Evolutionary conservation across 192 early-diverging fungal species (phyloP).

Genomic region (Backusella psychrophila): DNA sequence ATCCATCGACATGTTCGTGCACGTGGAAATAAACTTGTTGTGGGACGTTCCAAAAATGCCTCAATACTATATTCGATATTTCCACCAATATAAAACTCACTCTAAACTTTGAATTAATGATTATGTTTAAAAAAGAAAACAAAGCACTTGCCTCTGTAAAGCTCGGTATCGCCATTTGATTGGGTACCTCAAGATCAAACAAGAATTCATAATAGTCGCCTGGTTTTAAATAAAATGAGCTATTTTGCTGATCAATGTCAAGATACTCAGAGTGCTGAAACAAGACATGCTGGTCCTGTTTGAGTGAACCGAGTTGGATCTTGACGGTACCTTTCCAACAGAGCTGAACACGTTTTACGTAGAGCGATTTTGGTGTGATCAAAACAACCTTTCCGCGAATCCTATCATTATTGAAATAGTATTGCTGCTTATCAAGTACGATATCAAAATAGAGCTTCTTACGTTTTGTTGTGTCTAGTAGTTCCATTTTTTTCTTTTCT

Average conservation of each 20-base stretch:
- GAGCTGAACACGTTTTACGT: neutral
- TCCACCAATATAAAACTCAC: neutral
- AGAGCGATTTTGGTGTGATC: neutral
- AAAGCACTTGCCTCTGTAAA: neutral
- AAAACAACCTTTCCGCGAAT: neutral
- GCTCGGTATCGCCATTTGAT: neutral
- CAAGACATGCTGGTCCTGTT: neutral
- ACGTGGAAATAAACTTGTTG: constrained; percentile 1
- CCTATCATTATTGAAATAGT: neutral
- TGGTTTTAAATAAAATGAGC: neutral
- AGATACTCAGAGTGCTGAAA: neutral
- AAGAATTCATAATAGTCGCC: constrained; percentile 1
- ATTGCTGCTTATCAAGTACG: neutral
- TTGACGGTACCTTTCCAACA: neutral
- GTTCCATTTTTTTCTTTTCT: neutral
- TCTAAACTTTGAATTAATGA: neutral
- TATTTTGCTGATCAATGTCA: neutral
- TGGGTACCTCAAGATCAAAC: neutral
- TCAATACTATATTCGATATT: neutral
- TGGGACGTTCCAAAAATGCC: neutral
- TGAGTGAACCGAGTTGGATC: neutral
- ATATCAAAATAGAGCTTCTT: neutral
- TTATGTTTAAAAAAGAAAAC: neutral
- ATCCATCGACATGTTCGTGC: neutral
- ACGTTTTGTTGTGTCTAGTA: neutral